Base-by-base conservation (phyloP, 805 yeast species). In the Yarrowia porcina region DNA sequence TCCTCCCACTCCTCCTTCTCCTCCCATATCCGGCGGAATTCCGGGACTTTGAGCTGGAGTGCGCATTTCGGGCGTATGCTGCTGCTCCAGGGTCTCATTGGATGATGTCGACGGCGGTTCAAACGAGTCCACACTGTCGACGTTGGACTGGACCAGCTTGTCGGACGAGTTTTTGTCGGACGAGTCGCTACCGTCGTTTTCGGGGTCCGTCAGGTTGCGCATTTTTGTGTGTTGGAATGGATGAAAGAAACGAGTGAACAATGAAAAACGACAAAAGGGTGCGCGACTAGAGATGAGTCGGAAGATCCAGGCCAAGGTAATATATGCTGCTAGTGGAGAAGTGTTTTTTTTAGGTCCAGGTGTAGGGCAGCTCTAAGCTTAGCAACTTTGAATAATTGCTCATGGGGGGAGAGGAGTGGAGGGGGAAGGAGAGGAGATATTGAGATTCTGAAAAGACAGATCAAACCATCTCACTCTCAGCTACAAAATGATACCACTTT, bases 361-460 rank as follows among this genome's bases (percentile, higher is more conserved):
- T 41, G 47, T 5, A 45, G 36, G 52, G 36, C 52, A 45, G 52
- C 27, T 27, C 50, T 30, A 30, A 45, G 33, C 52, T 45, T 45
- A 45, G 52, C 52, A 45, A 45, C 52, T 28, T 45, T 45, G 52
- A 45, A 45, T 45, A 45, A 45, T 30, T 45, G 52, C 52, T 36
- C 52, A 45, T 3, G 7, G 35, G 20, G 17, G 13, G 17, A 3
- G 5, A 35, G 2, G 12, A 6, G 9, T 27, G 4, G 15, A 8
- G 35, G 25, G 7, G 21, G 8, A 6, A 27, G 17, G 7, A 27
- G 15, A 2, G 12, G 12, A 17, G 11, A 4, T 18, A 45, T 8
- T 4, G 13, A 8, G 7, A 45, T 13, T 6, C 25, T 1, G 52
- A 45, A 18, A 30, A 18, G 2, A 12, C 17, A 25, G 15, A 12